Base-by-base conservation (phyloP, 495 filamentous ascomycete genomes). In the Terfezia claveryi region DNA sequence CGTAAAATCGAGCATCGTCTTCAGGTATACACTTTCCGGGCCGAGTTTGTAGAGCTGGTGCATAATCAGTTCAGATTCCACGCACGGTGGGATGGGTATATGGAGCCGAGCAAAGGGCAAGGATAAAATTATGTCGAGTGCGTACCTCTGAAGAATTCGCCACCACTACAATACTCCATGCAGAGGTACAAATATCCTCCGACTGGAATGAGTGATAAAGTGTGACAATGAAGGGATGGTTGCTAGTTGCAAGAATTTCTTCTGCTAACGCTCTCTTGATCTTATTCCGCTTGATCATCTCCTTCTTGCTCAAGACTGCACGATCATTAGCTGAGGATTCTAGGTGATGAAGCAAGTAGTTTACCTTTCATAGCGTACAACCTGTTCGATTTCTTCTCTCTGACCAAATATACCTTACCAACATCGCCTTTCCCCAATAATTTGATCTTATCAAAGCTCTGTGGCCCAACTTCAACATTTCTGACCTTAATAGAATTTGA, bases 261-360 rank as follows among this genome's bases (percentile, higher is more conserved):
- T 98, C 91, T 27, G 91, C 91, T 66, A 98, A 72, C 50, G 91
- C 91, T 60, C 91, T 80, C 74, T 98, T 98, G 74, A 98, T 98
- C 76, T 98, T 98, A 70, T 98, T 98, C 37, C 91, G 81, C 73
- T 98, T 98, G 72, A 98, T 98, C 91, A 98, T 98, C 72, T 98
- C 91, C 74, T 95, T 94, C 71, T 98, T 98, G 75, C 87, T 96
- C 70, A 98, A 62, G 10, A 98, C 91, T 98, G 65, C 23, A 38
- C 38, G 49, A 56, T 59, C 8, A 46, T 46, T 46, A 46, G 12
- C 37, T 50, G 27, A 11, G 38, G 14, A 37, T 27, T 12, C 10
- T 27, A 6, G 41, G 4, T 12, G 49, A n/a, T 46, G 49, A 9
- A 54, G 17, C 11, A 23, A 16, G 23, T 53, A 38, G 64, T 72